Conservation (phyloP, 495 filamentous ascomycete species). For the Cetradonia linearis region DNA sequence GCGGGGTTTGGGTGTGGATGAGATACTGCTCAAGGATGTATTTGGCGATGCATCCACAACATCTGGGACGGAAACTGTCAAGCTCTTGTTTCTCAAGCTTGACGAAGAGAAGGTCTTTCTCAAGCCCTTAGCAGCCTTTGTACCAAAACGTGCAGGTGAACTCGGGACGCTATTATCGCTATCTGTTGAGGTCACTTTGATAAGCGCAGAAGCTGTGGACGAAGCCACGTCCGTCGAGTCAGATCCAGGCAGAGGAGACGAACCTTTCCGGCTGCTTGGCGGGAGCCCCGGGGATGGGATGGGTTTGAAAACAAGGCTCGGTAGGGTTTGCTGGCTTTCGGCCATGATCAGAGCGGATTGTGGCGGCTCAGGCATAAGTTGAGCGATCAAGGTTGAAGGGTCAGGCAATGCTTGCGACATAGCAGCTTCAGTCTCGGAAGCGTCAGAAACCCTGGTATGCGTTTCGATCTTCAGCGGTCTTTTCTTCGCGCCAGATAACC, state of each 20-base stretch:
- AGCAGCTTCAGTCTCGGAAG: constrained; percentile 32
- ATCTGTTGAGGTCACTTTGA: constrained; percentile 36
- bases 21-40: constrained; percentile 62
- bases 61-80: constrained; percentile 67
- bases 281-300: constrained; percentile 10
- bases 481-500: constrained; percentile 66
- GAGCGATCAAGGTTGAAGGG: constrained; percentile 20
- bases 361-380: constrained; percentile 19
- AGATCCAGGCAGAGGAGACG: constrained; percentile 22
- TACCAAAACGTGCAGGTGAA: constrained; percentile 39
- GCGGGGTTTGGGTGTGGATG: constrained; percentile 45
- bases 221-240: constrained; percentile 20
- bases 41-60: constrained; percentile 55
- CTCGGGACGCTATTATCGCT: constrained; percentile 34
- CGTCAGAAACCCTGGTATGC: constrained; percentile 34
- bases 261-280: constrained; percentile 23
- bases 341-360: constrained; percentile 24
- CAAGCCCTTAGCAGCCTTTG: constrained; percentile 46
- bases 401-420: constrained; percentile 36
- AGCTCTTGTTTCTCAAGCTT: constrained; percentile 59
- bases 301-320: constrained; percentile 12
- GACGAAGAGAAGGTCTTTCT: constrained; percentile 74
- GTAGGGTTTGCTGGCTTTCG: constrained; percentile 17
- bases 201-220: constrained; percentile 25
- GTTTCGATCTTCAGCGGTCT: constrained; percentile 91